These are phyloP conservation scores for Akanthomyces muscarius DNA, from an alignment of 2,329 filamentous ascomycete genomes.

Conservation along the genomic window DNA sequence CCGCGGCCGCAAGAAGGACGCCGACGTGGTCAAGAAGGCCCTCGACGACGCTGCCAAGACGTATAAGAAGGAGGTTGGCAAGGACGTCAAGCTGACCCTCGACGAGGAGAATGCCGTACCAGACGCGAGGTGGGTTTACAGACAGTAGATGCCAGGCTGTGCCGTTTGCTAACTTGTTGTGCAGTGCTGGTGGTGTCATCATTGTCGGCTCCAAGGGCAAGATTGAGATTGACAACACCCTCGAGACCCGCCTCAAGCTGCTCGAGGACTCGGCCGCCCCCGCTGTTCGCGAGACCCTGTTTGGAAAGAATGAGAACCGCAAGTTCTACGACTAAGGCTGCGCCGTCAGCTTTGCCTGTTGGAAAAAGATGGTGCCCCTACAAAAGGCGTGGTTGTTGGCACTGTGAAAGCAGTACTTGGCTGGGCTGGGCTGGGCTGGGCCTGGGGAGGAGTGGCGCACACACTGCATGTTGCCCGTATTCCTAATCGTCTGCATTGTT, in stretches of 20 bases:
- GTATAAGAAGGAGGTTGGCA: conserved; percentile 75
- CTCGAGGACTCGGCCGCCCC: conserved; percentile 83
- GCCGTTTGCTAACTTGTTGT: not conserved
- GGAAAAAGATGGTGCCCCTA: conserved; percentile 7
- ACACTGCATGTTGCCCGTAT: not conserved
- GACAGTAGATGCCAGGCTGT: not conserved
- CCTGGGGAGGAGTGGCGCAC: not conserved
- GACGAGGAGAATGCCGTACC: conserved; percentile 77
- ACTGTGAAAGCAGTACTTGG: not conserved
- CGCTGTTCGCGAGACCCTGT: conserved; percentile 77
- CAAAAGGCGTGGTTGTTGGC: not conserved
- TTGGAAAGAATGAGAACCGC: conserved; percentile 92
- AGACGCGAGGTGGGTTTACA: conserved; percentile 68
- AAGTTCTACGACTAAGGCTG: conserved; percentile 80
- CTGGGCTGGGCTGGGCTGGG: not conserved
- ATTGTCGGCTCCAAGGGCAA: conserved; percentile 82
- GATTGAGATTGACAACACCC: conserved; percentile 98
- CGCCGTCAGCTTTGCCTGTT: not conserved
- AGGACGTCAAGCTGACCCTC: conserved; percentile 65
- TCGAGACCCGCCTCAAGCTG: conserved; percentile 83
- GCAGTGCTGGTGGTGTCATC: conserved; percentile 75
- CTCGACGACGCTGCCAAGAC: conserved; percentile 71
- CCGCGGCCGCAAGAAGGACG: conserved; percentile 75
- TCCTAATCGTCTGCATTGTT: conserved; percentile 12
- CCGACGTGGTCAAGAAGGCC: conserved; percentile 70